Conservation (phyloP, 176 grass and related monocot species). For the Oryza rufipogon region DNA sequence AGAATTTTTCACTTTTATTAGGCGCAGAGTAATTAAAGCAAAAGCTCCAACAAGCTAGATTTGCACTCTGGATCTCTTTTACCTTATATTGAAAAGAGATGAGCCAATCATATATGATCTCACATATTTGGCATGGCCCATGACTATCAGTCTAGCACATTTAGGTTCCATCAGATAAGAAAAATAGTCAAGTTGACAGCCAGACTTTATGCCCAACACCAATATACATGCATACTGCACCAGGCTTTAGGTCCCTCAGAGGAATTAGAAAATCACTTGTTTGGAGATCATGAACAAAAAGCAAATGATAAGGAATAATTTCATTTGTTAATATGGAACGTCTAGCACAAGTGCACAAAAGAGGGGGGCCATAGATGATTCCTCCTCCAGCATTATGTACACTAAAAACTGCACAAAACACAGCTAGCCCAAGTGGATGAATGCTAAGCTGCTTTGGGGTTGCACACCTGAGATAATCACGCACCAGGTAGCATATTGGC, state of each 20-base stretch:
- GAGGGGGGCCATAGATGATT: conserved; percentile 22
- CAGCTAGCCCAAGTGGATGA: conserved; percentile 41
- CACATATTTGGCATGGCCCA: conserved; percentile 44
- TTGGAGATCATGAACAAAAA: conserved; percentile 48
- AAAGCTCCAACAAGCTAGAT: conserved; percentile 45
- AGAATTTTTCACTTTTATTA: conserved; percentile 25
- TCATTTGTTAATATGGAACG: conserved; percentile 35
- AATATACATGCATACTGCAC: conserved; percentile 26
- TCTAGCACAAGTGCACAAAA: conserved; percentile 35
- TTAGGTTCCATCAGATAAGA: conserved; percentile 38
- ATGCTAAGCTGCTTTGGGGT: neutral
- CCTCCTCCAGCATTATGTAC: conserved; percentile 38
- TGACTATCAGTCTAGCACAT: conserved; percentile 19
- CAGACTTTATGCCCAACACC: conserved; percentile 51
- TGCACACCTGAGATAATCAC: conserved; percentile 38
- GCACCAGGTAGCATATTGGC: conserved; percentile 47
- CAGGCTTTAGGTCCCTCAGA: conserved; percentile 20
- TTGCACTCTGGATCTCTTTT: conserved; percentile 48
- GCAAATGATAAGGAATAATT: conserved; percentile 48
- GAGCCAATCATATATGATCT: conserved; percentile 42
- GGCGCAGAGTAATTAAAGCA: conserved; percentile 33
- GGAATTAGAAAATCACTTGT: conserved; percentile 30
- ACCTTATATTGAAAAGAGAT: conserved; percentile 45
- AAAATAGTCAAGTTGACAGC: conserved; percentile 41
- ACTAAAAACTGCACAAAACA: conserved; percentile 24